Base-by-base conservation (phyloP, 1,284 basidiomycete genomes). In the Testicularia cyperi region DNA sequence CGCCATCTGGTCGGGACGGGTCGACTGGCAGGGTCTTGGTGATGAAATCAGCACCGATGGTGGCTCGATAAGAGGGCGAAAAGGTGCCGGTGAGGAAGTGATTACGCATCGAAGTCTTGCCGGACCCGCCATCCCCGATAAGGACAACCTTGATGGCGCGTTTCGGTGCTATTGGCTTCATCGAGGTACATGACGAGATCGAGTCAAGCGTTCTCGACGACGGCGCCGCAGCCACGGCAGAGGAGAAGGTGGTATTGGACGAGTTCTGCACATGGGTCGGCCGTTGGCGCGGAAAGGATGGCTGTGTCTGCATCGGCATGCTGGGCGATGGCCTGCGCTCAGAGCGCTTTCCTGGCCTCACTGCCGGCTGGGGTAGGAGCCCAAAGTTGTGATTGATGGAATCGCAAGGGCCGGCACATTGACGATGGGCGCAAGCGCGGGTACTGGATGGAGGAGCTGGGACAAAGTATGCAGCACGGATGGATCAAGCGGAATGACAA, bases 31-130 rank as follows among this genome's bases (percentile, higher is more conserved):
- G 30, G 2, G 63, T 56, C 23, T 56, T 62, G 20, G 65, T 67
- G 39, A 71, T 55, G 32, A 72, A 72, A 34, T 72, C 70, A 9
- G 69, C 68, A 5, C 70, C 70, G 41, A 72, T 72, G 0, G 70
- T 72, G 1, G 68, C 65, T 1, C 53, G 38, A 45, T 72, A 72
- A 6, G 49, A 47, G 0, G 60, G 48, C 19, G 42, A 47, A 30
- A 69, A 72, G 2, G 30, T 39, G n/a, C 40, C 27, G 2, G 62
- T 48, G 21, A 71, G 48, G 23, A 64, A 70, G 1, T 51, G 58
- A 9, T 61, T 52, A 8, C 68, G 56, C 23, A 72, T 42, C 1
- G 65, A 51, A 0, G 68, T 72, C 40, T 72, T 72, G 40, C 70
- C 70, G n/a, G 30, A 45, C 2, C 51, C 44, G 9, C 49, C 60